Evolutionary conservation across 495 filamentous ascomycete species (phyloP).

Genomic region (Tuber indicum): DNA sequence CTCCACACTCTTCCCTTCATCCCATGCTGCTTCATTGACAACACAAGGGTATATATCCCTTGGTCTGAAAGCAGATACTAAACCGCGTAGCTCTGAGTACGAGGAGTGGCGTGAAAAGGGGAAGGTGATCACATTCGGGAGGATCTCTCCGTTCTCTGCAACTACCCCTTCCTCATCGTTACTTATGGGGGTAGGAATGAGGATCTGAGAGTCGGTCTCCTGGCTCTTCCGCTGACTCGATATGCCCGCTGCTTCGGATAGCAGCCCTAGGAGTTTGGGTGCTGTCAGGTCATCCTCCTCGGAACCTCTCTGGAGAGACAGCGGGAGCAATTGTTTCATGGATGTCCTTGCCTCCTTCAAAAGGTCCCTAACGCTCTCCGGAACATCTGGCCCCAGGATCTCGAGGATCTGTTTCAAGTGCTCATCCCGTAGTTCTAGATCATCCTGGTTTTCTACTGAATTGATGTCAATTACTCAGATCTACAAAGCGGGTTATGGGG

Average conservation of each 20-base stretch:
- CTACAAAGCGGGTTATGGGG: neutral
- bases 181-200: neutral
- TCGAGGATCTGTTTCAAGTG: slow-evolving; percentile 34
- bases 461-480: neutral
- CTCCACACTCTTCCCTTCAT: slow-evolving; percentile 54
- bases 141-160: slow-evolving; percentile 24
- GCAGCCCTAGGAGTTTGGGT: slow-evolving; percentile 15
- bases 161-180: slow-evolving; percentile 5
- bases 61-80: slow-evolving; percentile 63
- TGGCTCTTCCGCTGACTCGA: neutral
- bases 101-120: slow-evolving; percentile 91
- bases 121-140: slow-evolving; percentile 53
- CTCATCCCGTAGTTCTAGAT: slow-evolving; percentile 32
- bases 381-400: slow-evolving; percentile 23
- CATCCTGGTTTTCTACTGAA: slow-evolving; percentile 33
- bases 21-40: slow-evolving; percentile 59
- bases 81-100: slow-evolving; percentile 65
- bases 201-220: neutral
- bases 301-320: slow-evolving; percentile 12
- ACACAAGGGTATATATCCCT: slow-evolving; percentile 81
- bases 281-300: slow-evolving; percentile 17
- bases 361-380: slow-evolving; percentile 18
- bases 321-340: slow-evolving; percentile 30
- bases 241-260: slow-evolving; percentile 15
- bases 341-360: slow-evolving; percentile 30